Evolutionary conservation across 1,284 basidiomycete genomes (phyloP), one percentile per base, ranked within the genome.

Genomic region (Rhodotorula sp.): DNA sequence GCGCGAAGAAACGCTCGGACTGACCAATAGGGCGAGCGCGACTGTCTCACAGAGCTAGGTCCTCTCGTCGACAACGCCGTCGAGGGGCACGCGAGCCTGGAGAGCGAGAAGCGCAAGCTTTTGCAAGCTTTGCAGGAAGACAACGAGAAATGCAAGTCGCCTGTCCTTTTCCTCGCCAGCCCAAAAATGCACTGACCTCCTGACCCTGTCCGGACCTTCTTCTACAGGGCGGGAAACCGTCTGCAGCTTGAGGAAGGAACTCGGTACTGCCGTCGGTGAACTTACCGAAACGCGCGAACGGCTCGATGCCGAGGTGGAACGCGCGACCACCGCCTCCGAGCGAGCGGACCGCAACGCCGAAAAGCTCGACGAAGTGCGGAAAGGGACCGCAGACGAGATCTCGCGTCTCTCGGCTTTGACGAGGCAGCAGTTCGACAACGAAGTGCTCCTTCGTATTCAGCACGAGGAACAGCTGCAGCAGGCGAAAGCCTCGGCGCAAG

Each of bases 61-160:
- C 21, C 4, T 18, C 39, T 34, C 26, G 48, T 48, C 58, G 56
- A 54, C 3, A 18, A n/a, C 5, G 23, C 39, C 26, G 52, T 64
- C n/a, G 16, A 46, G 18, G 43, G 34, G 58, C 58, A 67, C 43
- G 71, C 67, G 52, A 54, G 63, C 29, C 26, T 62, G 54, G 71
- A 73, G 56, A 65, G 65, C 56, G 43, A 58, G 18, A 73, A 62
- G 62, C 3, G 69, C 48, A n/a, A 20, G 39, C 49, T 67, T 23
- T 49, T 73, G 2, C 34, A 52, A 8, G 43, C 52, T 1, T 49
- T 70, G 5, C 46, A 62, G 34, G 31, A 20, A 8, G 49, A 70
- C 52, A 29, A 67, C 14, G 4, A 31, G 1, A 51, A 62, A 51
- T 64, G 72, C 70, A 3, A 12, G 72, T 46, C 12, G 29, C 8